Evolutionary conservation across 176 grass and related monocot species (phyloP), one percentile per base, ranked within the genome.

Genomic region (Triticum dicoccoides): DNA sequence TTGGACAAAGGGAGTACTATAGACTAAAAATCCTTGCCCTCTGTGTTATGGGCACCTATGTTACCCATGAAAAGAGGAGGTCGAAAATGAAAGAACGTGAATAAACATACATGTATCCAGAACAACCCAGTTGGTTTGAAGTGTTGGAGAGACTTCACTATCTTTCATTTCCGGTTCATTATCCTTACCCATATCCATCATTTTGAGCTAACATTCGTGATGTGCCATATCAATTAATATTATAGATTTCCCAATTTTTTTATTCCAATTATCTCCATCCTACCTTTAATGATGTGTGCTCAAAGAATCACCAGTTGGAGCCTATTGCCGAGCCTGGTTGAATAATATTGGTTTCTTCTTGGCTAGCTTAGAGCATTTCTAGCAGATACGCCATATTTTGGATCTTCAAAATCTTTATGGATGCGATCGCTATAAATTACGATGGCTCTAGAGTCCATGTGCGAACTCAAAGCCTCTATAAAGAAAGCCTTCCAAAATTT

Each of bases 251-350:
- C 8, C 51, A 3, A 83, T 42, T 33, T 30, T 34, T 61, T n/a
- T 29, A 33, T 63, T 63, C 9, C n/a, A 11, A 0, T 27, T 42
- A 84, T 74, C 54, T 74, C 35, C 34, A 84, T 74, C 37, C 15
- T 5, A 3, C 23, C 54, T 84, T 84, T 63, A 62, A 83, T 37
- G 71, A 59, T 7, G 81, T 39, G 81, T 13, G 47, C n/a, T 72
- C 12, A 38, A 0, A 35, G 80, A 69, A 69, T 45, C 12, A 25
- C 69, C 80, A 12, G 20, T 42, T 41, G 69, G 21, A 73, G 37
- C 69, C 69, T 42, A 44, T 0, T 42, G 21, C 20, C 70, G 21
- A 51, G 3, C 11, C 21, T 68, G 49, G 49, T 52, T 52, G 14
- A 52, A 45, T 52, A 52, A 17, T 52, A 6, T 15, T 51, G 47